Percentiles rank a stretch among this genome's conserved stretches.
These are phyloP conservation scores for Nemania sp. DNA, from an alignment of 2,329 filamentous ascomycete genomes.

Conservation along the genomic window DNA sequence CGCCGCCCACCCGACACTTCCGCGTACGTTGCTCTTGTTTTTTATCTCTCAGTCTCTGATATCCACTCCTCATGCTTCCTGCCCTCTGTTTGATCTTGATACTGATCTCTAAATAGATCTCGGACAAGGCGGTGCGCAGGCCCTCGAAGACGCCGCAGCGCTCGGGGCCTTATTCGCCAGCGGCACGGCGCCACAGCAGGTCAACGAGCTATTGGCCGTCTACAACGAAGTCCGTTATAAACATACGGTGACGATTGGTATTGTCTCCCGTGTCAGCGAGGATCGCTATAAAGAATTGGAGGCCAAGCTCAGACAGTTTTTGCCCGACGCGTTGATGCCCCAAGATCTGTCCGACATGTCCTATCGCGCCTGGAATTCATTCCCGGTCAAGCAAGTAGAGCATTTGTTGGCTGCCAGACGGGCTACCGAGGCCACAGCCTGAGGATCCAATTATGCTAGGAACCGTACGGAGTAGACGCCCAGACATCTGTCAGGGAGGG, in stretches of 20 bases:
- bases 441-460: neutral
- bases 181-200: conserved; percentile 11
- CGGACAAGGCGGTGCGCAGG: conserved; percentile 23
- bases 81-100: neutral
- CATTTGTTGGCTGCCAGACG: conserved; percentile 11
- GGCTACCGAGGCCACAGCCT: neutral
- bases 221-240: conserved; percentile 22
- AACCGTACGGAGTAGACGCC: too few relatives aligned
- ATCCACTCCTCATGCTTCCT: neutral
- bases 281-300: conserved; percentile 1
- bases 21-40: conserved; percentile 7
- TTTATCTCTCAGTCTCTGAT: too few relatives aligned
- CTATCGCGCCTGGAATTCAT: conserved; percentile 2
- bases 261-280: conserved; percentile 9
- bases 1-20: conserved; percentile 25
- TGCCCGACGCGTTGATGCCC: conserved; percentile 5
- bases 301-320: conserved; percentile 3
- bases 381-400: conserved; percentile 11
- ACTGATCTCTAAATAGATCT: conserved; percentile 8
- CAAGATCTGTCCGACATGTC: neutral
- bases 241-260: conserved; percentile 15
- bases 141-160: conserved; percentile 17
- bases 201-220: conserved; percentile 15
- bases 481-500: too few relatives aligned
- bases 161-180: conserved; percentile 17